Conservation (phyloP, 768 basidiomycete genomes). For the Leccinum disarticulatum region DNA sequence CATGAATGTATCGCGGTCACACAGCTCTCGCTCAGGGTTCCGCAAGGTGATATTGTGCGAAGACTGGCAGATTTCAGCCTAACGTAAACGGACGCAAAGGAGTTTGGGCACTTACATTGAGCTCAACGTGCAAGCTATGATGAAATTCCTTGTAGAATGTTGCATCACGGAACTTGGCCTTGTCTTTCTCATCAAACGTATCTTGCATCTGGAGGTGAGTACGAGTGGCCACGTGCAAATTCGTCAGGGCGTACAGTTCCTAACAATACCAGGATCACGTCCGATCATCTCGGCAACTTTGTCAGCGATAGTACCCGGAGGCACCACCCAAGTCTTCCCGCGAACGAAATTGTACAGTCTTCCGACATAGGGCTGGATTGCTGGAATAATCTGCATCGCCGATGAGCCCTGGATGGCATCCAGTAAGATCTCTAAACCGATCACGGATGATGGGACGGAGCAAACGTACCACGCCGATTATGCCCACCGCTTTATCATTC, state of each 20-base stretch:
- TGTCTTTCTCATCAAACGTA: slow-evolving; percentile 51
- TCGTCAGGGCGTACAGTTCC: slow-evolving; percentile 38
- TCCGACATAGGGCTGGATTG: slow-evolving; percentile 51
- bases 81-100: not conserved
- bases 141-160: slow-evolving; percentile 49
- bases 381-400: slow-evolving; percentile 59
- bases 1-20: slow-evolving; percentile 35
- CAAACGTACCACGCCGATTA: slow-evolving; percentile 55
- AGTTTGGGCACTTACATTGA: slow-evolving; percentile 34
- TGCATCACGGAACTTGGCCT: slow-evolving; percentile 47
- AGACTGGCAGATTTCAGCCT: slow-evolving; percentile 6
- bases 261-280: slow-evolving; percentile 33
- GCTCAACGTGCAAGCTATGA: slow-evolving; percentile 44
- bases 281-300: slow-evolving; percentile 40
- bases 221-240: not conserved
- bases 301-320: slow-evolving; percentile 40
- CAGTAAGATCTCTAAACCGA: not conserved
- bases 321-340: slow-evolving; percentile 57
- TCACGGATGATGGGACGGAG: not conserved
- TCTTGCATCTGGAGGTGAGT: slow-evolving; percentile 2
- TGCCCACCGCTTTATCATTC: slow-evolving; percentile 52
- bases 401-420: slow-evolving; percentile 51
- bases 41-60: slow-evolving; percentile 43
- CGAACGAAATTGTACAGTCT: slow-evolving; percentile 56
- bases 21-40: slow-evolving; percentile 36